Evolutionary conservation across 192 early-diverging fungal species (phyloP), one percentile per base, ranked within the genome.

Genomic region (Coemansia sp.): DNA sequence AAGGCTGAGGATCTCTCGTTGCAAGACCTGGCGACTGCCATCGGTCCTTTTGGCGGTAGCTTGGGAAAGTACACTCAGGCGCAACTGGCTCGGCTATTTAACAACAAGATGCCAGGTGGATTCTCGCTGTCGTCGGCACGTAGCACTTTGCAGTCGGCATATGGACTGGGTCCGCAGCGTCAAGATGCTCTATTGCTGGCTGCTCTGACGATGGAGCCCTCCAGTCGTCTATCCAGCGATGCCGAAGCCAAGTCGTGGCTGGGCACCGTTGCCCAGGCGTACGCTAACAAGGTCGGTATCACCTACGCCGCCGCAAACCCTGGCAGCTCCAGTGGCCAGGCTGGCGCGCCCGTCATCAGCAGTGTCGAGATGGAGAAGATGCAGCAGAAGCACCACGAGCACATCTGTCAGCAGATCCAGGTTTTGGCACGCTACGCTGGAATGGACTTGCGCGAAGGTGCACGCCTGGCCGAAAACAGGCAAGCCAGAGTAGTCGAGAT

Each of bases 41-140:
- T 97, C 31, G 85, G 85, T 42, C 63, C 73, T 36, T 45, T 62
- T 37, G 84, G 84, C 68, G 93, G 91, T 34, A 31, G 83, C 21
- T 85, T 97, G 12, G 95, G 95, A 63, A 94, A 93, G 84, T 89
- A 91, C 57, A 86, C 88, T 31, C 86, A 72, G 57, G 83, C 84
- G 25, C 25, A 27, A 27, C 25, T 27, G 25, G 25, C 25, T 1
- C 25, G 25, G 25, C 25, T 27, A 1, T 85, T 98, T 39, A 84
- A 85, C 73, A 80, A 84, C 78, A 98, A 94, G 84, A 94, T 98
- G 92, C 93, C 95, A 63, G 93, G 91, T 80, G 94, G 95, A 42
- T 98, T 94, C 76, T 86, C 87, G 8, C 87, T 94, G 25, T 27
- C 25, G 1, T 27, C 25, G 25, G 25, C 25, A 27, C 25, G 25